Percentiles rank a stretch among this genome's conserved stretches.
Conservation (phyloP, 306 rosid genomes). For the Sesbania bispinosa region DNA sequence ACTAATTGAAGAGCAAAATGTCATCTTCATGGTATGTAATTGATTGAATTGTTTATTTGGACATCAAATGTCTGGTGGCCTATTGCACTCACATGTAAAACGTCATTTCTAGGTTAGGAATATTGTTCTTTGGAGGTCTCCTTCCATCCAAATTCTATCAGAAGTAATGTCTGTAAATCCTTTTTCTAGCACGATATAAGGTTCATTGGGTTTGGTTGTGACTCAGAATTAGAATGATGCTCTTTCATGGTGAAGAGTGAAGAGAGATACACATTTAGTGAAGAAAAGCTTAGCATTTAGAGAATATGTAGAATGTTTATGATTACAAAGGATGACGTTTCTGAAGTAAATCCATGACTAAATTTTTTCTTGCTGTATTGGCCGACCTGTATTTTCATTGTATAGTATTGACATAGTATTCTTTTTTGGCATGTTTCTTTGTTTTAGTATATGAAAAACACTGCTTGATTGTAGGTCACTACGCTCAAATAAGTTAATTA, state of each 20-base stretch:
- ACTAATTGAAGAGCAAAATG: constrained; percentile 11
- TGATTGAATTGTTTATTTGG: not conserved
- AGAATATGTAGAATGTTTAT: not conserved
- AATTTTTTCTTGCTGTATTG: not conserved
- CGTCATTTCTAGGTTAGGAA: constrained; percentile 20
- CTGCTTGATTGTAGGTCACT: not conserved
- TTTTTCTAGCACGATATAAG: not conserved
- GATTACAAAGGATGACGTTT: not conserved
- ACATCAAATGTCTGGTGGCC: constrained; percentile 1
- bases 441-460: not conserved
- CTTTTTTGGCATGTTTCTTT: not conserved
- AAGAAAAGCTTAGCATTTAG: not conserved
- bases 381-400: not conserved
- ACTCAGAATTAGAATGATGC: not conserved
- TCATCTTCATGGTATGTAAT: not conserved
- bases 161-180: not conserved
- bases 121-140: constrained; percentile 7
- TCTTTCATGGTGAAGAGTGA: constrained; percentile 2
- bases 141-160: constrained; percentile 3
- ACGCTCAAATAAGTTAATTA: not conserved
- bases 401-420: not conserved
- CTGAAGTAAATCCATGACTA: not conserved
- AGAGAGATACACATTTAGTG: not conserved
- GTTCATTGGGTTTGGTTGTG: constrained; percentile 10
- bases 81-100: not conserved